phyloP scores from a whole-genome alignment of 2,329 filamentous ascomycete genomes.

The Hypomyces perniciosus region DNA sequence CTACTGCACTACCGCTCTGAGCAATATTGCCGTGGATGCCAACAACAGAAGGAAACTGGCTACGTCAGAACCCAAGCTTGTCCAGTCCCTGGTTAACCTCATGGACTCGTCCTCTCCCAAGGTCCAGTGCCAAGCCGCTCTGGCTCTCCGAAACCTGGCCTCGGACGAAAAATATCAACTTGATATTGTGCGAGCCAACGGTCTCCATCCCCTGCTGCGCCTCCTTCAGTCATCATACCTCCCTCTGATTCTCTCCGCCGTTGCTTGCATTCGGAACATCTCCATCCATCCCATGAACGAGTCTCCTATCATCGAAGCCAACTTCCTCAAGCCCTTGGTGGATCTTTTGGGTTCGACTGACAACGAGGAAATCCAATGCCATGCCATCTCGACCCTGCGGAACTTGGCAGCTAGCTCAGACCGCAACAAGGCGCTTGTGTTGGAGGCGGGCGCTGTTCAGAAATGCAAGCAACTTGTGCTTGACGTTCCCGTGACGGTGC shows the following conservation, averaged over 20 bases:
- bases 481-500: constrained; percentile 86
- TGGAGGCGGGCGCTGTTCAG: constrained; percentile 93
- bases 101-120: constrained; percentile 98
- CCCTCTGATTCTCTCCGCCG: constrained; percentile 89
- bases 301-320: constrained; percentile 96
- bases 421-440: constrained; percentile 93
- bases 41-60: constrained; percentile 87
- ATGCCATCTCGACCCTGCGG: constrained; percentile 92
- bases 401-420: constrained; percentile 96
- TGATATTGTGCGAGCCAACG: constrained; percentile 87
- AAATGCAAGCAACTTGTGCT: constrained; percentile 97
- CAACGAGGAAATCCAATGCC: constrained; percentile 98
- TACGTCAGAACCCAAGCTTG: constrained; percentile 82
- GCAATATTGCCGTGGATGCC: constrained; percentile 94
- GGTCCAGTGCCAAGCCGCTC: constrained; percentile 93
- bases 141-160: constrained; percentile 88
- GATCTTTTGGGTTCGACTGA: constrained; percentile 92
- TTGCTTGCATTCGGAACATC: constrained; percentile 97
- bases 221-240: constrained; percentile 93
- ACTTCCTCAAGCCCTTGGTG: constrained; percentile 88
- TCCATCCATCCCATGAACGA: constrained; percentile 97
- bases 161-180: constrained; percentile 99
- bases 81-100: constrained; percentile 87
- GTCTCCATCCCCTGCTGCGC: constrained; percentile 76
- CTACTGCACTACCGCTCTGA: constrained; percentile 96